These are phyloP conservation scores for Stemphylium beticola DNA, from an alignment of 2,329 filamentous ascomycete genomes.

Conservation along the genomic window DNA sequence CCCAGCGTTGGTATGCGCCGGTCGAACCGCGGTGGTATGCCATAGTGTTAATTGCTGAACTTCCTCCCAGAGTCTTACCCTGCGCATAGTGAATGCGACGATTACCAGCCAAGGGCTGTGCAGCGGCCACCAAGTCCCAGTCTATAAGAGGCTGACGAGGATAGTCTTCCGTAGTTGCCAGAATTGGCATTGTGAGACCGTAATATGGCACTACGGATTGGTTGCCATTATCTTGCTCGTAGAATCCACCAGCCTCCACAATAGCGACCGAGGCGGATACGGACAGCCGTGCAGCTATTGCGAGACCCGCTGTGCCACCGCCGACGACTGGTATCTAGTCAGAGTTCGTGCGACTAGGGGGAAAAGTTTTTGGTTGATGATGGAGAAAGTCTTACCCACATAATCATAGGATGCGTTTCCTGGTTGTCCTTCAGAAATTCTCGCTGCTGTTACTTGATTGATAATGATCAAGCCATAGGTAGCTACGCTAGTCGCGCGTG, in stretches of 20 bases:
- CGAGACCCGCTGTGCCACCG: slow-evolving; percentile 37
- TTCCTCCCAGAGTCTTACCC: slow-evolving; percentile 42
- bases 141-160: slow-evolving; percentile 32
- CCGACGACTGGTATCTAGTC: slow-evolving; percentile 36
- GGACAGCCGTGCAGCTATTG: slow-evolving; percentile 32
- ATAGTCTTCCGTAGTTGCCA: slow-evolving; percentile 25
- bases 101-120: slow-evolving; percentile 23
- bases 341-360: slow-evolving; percentile 28
- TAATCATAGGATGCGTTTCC: slow-evolving; percentile 4
- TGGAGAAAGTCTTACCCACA: neutral
- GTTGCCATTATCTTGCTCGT: slow-evolving; percentile 38
- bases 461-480: neutral
- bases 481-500: neutral
- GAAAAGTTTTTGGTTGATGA: neutral
- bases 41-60: slow-evolving; percentile 35
- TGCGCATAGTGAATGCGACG: slow-evolving; percentile 41
- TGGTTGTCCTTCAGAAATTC: neutral
- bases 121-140: slow-evolving; percentile 35
- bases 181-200: slow-evolving; percentile 22
- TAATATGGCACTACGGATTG: slow-evolving; percentile 33
- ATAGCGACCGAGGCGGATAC: slow-evolving; percentile 31
- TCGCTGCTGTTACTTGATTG: neutral
- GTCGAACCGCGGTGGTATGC: slow-evolving; percentile 32
- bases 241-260: slow-evolving; percentile 35
- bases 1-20: slow-evolving; percentile 39